Base-by-base conservation (phyloP, 805 yeast genomes). In the Myxozyma kluyveri region DNA sequence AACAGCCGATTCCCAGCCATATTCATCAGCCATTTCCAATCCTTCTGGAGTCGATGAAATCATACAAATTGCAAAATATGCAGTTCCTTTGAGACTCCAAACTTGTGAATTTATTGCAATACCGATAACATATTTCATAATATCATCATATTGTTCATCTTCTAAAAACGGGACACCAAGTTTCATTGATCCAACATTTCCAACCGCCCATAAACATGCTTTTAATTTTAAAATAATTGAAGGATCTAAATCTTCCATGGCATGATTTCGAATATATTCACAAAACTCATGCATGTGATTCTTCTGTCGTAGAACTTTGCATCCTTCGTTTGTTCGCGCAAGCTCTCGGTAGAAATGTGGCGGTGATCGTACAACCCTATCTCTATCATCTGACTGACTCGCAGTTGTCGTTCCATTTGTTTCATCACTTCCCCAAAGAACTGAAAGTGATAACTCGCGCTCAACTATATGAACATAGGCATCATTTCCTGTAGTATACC, bases 151-250 rank as follows among this genome's bases (percentile, higher is more conserved):
- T n/a, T n/a, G n/a, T 19, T 65, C 42, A 31, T 75, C 75, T 53
- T 82, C 87, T 33, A 82, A 61, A 39, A 83, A 69, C 17, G 75
- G 71, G 17, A 85, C 81, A 0, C 97, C 97, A 46, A 76, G 70
- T 7, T 77, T 77, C 1, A 88, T 79, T 0, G 89, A 79, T 1
- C 90, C 90, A 27, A 90, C 81, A 61, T 83, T 82, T 0, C 96
- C 97, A 31, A 88, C 74, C 1, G 95, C 83, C 97, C 97, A 91
- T 32, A 91, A 62, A 31, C 84, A 79, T 9, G 90, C 86, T 63
- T 87, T 88, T 23, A 91, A 67, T 56, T 75, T 76, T 6, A 71
- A 31, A 18, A 72, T 53, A 18, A 69, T 68, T 4, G 74, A 73
- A 3, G 70, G 70, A 19, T 70, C 74, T 4, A 64, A 35, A 9